Conservation (phyloP, 225 moss, liverwort and hornwort genomes). For the Sphagnum tenellum region DNA sequence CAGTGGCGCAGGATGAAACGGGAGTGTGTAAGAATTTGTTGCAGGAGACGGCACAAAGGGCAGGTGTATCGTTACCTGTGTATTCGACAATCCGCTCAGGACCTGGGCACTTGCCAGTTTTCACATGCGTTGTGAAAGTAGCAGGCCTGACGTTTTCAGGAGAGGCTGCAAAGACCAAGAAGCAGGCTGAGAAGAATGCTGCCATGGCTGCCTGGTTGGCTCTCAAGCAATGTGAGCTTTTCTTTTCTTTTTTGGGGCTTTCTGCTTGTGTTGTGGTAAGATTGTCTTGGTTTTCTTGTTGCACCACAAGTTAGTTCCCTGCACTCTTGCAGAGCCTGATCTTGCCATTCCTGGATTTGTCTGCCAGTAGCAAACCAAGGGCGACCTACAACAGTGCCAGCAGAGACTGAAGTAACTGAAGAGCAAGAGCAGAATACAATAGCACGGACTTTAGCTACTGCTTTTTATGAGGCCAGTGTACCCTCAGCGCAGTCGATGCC, state of each 20-base stretch:
- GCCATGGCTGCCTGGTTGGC: slow-evolving; percentile 99
- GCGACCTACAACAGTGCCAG: slow-evolving; percentile 31
- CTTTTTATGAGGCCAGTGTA: slow-evolving; percentile 32
- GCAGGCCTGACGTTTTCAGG: slow-evolving; percentile 81
- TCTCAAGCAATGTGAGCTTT: slow-evolving; percentile 69
- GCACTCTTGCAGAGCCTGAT: neutral
- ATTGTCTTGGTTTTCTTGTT: neutral
- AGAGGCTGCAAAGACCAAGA: slow-evolving; percentile 94
- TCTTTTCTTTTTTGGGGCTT: neutral
- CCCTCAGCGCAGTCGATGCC: slow-evolving; percentile 4
- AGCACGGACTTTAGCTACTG: slow-evolving; percentile 80
- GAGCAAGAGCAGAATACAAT: slow-evolving; percentile 99
- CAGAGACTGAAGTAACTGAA: slow-evolving; percentile 81
- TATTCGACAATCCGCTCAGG: slow-evolving; percentile 93
- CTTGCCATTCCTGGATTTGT: neutral
- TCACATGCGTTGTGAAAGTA: slow-evolving; percentile 90
- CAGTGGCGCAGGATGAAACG: slow-evolving; percentile 74
- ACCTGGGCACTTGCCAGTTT: slow-evolving; percentile 99
- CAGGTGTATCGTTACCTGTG: slow-evolving; percentile 82
- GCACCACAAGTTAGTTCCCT: too few relatives aligned
- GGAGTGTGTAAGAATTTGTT: slow-evolving; percentile 97
- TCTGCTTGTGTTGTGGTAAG: too few relatives aligned
- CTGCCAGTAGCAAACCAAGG: slow-evolving; percentile 52
- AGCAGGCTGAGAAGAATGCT: slow-evolving; percentile 98
- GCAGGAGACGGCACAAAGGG: slow-evolving; percentile 97